Evolutionary conservation across 1,284 basidiomycete genomes (phyloP), one percentile per base, ranked within the genome.

Genomic region (Trametes hirsuta): DNA sequence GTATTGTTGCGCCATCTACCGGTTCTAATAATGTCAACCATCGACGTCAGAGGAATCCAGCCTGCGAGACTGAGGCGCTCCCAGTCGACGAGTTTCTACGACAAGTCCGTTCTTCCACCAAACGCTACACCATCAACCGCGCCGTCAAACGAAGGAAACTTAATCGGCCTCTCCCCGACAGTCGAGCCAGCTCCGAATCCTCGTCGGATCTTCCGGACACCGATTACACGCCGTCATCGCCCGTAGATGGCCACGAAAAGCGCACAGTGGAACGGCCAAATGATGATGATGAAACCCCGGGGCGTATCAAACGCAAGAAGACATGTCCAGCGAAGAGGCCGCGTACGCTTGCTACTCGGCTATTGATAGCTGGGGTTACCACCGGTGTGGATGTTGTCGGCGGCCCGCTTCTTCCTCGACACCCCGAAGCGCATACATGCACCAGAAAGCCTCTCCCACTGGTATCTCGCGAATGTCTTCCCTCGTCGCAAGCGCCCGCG

Each of bases 321-420:
- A 47, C 49, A 14, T 54, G 36, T 52, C 57, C 24, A 30, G 50
- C 25, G 39, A 66, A 61, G 42, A 68, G 63, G 34, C 36, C 49
- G 10, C 66, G 65, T 21, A 37, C 68, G 0, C 62, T 72, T n/a
- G 61, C 66, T 4, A 59, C 60, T n/a, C 67, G 70, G 0, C 54
- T 73, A 48, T 55, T 72, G 30, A 58, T 66, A 21, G 72, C 72
- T 14, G 72, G 68, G 40, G 64, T 66, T 37, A 61, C 64, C 36
- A 70, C 72, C 1, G 61, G 61, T 37, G 66, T 69, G 4, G 63
- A 66, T 21, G 34, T 68, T 12, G 62, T 61, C n/a, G 55, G 55
- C 2, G 50, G 57, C 2, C 45, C 36, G 15, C 53, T 59, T 30
- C 34, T 25, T 39, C 55, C 55, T 18, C 18, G 18, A 35, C 42